A percentile compares a stretch with the other conserved stretches of the same genome.
Conservation (phyloP, 2,329 filamentous ascomycete genomes). For the Lizonia empirigonia region DNA sequence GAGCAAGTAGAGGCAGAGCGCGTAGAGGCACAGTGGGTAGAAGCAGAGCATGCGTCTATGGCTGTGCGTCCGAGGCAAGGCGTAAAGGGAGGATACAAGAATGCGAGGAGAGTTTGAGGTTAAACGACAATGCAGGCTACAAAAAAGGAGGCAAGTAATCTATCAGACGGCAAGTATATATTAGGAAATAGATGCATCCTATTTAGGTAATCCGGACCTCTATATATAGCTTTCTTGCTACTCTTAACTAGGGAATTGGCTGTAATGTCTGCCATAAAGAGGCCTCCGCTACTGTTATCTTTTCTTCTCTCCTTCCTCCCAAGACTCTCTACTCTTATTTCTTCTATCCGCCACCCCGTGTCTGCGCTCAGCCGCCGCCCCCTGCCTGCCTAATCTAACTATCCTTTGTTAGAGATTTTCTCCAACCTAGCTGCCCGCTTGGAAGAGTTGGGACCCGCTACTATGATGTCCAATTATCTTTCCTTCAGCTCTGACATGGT, state of each 20-base stretch:
- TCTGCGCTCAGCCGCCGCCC: background rate
- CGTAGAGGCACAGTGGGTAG: no score
- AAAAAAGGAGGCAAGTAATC: conserved; percentile 11
- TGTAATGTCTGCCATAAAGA: no score
- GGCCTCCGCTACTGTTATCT: no score
- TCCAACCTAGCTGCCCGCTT: background rate
- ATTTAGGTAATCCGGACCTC: no score
- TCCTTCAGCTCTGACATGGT: background rate
- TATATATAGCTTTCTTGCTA: no score
- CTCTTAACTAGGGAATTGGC: no score
- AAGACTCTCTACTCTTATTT: background rate
- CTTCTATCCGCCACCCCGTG: background rate
- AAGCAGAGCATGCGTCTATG: conserved; percentile 7
- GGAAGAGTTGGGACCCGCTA: background rate
- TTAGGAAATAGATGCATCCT: no score
- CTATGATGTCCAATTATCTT: background rate
- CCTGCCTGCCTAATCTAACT: background rate
- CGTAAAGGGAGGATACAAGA: conserved; percentile 10
- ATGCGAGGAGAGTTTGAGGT: conserved; percentile 3
- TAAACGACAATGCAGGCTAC: conserved; percentile 4
- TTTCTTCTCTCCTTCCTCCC: no score
- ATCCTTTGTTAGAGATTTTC: background rate
- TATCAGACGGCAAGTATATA: no score
- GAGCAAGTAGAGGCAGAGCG: background rate
- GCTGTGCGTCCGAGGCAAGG: conserved; percentile 3